Evolutionary conservation across 768 basidiomycete genomes (phyloP).

Genomic region (Pulveroboletus sp.): DNA sequence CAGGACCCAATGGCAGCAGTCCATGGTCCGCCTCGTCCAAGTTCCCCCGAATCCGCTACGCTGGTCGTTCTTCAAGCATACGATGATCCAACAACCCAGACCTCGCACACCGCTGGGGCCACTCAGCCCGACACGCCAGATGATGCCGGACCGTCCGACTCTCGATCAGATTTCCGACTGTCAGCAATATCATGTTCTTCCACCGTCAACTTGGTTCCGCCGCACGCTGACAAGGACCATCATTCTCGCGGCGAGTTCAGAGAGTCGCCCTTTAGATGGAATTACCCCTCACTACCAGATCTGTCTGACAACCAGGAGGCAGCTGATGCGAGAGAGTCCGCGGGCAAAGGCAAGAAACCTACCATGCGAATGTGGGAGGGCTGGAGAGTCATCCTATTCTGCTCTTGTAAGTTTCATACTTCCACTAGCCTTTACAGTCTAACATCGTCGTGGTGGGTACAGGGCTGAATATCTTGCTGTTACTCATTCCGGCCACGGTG

Average conservation of each 20-base stretch:
- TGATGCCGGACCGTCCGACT: constrained; percentile 6
- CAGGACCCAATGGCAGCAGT: constrained; percentile 11
- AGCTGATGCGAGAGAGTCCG: not conserved
- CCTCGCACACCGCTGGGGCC: not conserved
- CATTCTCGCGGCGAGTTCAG: constrained; percentile 19
- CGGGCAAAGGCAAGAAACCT: constrained; percentile 2
- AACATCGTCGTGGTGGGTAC: not conserved
- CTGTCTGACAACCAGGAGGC: constrained; percentile 13
- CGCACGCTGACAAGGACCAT: constrained; percentile 5
- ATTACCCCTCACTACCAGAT: constrained; percentile 21
- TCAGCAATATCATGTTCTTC: constrained; percentile 25
- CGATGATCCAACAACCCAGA: constrained; percentile 7
- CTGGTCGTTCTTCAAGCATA: constrained; percentile 27
- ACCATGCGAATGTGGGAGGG: constrained; percentile 39
- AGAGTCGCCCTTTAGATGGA: constrained; percentile 33
- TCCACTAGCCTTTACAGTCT: not conserved
- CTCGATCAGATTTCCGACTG: constrained; percentile 21
- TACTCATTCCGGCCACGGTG: constrained; percentile 69
- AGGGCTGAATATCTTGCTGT: constrained; percentile 72
- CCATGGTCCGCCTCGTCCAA: constrained; percentile 9
- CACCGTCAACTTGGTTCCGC: constrained; percentile 21
- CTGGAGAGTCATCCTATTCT: constrained; percentile 51
- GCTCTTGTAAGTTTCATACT: constrained; percentile 47
- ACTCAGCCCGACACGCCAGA: constrained; percentile 3
- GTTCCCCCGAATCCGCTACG: constrained; percentile 29